Percentiles rank a stretch among this genome's conserved stretches.
Conservation (phyloP, 106 monocot genomes). For the Dendrobium chrysotoxum region DNA sequence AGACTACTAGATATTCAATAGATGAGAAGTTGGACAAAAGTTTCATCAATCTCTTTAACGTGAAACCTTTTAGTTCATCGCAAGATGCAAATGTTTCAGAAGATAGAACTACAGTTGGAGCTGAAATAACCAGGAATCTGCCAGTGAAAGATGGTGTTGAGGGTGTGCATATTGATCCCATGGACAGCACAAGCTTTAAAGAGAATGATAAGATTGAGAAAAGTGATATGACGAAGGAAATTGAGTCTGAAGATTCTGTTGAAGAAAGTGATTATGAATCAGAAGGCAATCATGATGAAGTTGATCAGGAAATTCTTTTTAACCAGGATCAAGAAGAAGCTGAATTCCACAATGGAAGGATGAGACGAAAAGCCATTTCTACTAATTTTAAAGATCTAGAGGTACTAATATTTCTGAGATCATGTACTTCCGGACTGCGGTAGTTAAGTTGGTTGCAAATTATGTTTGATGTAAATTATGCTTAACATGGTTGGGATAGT, state of each 20-base stretch:
- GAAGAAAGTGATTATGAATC: constrained; percentile 31
- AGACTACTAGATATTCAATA: constrained; percentile 73
- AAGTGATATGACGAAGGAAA: constrained; percentile 10
- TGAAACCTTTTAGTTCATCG: constrained; percentile 19
- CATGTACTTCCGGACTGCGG: background rate
- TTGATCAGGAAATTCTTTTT: constrained; percentile 12
- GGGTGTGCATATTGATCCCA: constrained; percentile 9
- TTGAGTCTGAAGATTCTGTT: constrained; percentile 30
- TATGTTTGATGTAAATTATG: background rate
- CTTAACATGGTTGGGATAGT: background rate
- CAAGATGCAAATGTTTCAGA: constrained; percentile 19
- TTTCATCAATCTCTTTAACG: constrained; percentile 67
- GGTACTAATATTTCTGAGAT: constrained; percentile 23
- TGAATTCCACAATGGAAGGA: constrained; percentile 64
- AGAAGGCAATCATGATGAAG: constrained; percentile 28
- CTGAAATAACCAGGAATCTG: background rate
- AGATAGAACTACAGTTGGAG: background rate
- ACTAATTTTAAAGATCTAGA: constrained; percentile 25
- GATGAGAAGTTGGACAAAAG: constrained; percentile 90
- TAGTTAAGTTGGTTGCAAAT: background rate
- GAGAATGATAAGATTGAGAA: constrained; percentile 15
- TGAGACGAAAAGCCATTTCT: constrained; percentile 80
- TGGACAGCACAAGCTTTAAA: background rate
- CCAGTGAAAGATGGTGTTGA: constrained; percentile 11
- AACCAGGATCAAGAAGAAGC: constrained; percentile 42